Evolutionary conservation across 2,329 filamentous ascomycete genomes (phyloP).

Genomic region (Sporothrix brunneoviolacea): DNA sequence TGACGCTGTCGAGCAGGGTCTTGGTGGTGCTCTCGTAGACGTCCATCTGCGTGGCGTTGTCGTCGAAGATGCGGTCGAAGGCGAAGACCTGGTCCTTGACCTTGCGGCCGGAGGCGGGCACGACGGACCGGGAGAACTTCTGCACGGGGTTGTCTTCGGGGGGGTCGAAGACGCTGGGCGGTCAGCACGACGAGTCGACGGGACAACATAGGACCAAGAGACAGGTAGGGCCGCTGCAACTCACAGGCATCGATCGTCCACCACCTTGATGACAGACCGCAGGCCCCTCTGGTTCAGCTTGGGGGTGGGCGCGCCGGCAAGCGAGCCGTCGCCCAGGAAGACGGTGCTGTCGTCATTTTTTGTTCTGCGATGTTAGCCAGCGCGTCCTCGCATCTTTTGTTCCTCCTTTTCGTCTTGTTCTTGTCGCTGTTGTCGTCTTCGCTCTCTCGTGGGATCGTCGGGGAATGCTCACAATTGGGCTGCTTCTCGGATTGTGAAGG

Average conservation of each 20-base stretch:
- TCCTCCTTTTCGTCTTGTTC: too few species aligned
- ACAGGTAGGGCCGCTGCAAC: conserved; percentile 31
- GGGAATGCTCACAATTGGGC: conserved; percentile 65
- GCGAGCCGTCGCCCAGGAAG: conserved; percentile 93
- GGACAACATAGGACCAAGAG: too few species aligned
- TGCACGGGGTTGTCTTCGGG: conserved; percentile 92
- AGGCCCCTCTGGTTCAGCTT: conserved; percentile 83
- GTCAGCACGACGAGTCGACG: too few species aligned
- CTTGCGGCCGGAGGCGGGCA: conserved; percentile 73
- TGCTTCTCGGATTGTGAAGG: conserved; percentile 83
- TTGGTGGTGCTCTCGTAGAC: conserved; percentile 93
- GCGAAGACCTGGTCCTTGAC: conserved; percentile 97
- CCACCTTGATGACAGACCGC: conserved; percentile 86
- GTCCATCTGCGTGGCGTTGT: conserved; percentile 84
- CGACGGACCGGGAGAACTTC: conserved; percentile 73
- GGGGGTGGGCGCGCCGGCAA: conserved; percentile 78
- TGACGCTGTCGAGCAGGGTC: conserved; percentile 82
- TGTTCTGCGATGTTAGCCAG: conserved; percentile 34
- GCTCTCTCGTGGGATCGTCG: too few species aligned
- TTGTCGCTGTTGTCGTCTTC: too few species aligned
- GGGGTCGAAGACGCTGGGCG: conserved; percentile 80
- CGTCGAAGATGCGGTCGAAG: conserved; percentile 95
- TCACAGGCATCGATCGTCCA: conserved; percentile 96
- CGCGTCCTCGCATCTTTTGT: too few species aligned
- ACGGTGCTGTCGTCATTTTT: conserved; percentile 75